Conservation (phyloP, 495 filamentous ascomycete genomes). For the Penicillium lividum region DNA sequence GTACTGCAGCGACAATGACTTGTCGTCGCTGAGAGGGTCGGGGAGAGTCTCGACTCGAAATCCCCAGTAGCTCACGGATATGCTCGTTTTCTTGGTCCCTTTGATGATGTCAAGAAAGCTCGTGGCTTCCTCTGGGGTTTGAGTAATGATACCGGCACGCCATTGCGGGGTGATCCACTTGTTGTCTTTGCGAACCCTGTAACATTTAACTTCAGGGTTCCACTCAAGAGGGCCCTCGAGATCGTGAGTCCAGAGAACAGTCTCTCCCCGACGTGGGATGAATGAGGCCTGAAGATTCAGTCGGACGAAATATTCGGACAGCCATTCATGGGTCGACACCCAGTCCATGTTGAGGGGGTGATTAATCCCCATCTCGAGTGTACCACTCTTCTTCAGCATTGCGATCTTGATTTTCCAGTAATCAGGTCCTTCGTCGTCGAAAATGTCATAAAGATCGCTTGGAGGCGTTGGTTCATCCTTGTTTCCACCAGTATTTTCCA, state of each 20-base stretch:
- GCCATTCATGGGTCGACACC: constrained; percentile 43
- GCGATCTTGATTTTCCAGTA: constrained; percentile 50
- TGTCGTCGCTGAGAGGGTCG: constrained; percentile 49
- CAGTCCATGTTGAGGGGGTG: constrained; percentile 57
- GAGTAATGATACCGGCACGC: constrained; percentile 57
- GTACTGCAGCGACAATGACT: constrained; percentile 51
- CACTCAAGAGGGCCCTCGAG: constrained; percentile 41
- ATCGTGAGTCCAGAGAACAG: constrained; percentile 54
- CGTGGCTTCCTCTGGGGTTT: constrained; percentile 47
- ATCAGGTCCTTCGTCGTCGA: constrained; percentile 52
- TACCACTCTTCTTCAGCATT: constrained; percentile 43
- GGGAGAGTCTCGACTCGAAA: constrained; percentile 60
- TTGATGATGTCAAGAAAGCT: constrained; percentile 45
- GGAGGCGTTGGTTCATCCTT: too few species aligned
- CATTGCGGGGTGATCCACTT: constrained; percentile 47
- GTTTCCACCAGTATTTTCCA: too few species aligned
- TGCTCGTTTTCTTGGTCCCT: constrained; percentile 36
- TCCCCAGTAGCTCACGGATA: constrained; percentile 51
- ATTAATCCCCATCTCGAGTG: constrained; percentile 43
- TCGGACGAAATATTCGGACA: constrained; percentile 36
- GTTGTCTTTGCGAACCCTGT: constrained; percentile 36
- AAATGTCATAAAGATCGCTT: too few species aligned
- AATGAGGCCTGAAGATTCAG: constrained; percentile 49
- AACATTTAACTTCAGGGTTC: constrained; percentile 28
- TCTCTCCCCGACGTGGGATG: constrained; percentile 56